phyloP scores from a whole-genome alignment of 306 rosid species.

The Glycine tomentella region DNA sequence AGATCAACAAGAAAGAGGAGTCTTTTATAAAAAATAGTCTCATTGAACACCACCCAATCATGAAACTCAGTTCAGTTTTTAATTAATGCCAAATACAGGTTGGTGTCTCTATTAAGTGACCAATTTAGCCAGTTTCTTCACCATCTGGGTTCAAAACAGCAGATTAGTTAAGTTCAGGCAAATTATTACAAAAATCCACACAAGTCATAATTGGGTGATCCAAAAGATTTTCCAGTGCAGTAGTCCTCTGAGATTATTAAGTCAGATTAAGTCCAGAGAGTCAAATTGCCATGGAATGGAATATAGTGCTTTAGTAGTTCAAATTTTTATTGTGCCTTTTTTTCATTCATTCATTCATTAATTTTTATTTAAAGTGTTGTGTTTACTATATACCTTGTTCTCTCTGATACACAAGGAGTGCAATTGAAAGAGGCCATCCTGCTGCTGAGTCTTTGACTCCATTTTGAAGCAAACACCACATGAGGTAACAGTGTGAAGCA shows the following conservation, averaged over 20 bases:
- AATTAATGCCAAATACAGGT: slow-evolving; percentile 27
- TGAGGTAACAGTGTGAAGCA: slow-evolving; percentile 85
- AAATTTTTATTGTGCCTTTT: neutral
- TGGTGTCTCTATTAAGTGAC: slow-evolving; percentile 40
- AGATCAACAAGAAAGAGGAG: slow-evolving; percentile 37
- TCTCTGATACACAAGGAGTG: slow-evolving; percentile 98
- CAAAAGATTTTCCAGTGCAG: slow-evolving; percentile 8
- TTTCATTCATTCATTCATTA: neutral
- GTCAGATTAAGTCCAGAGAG: slow-evolving; percentile 53
- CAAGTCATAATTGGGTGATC: slow-evolving; percentile 32
- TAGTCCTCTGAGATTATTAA: slow-evolving; percentile 40
- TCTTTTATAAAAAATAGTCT: slow-evolving; percentile 32
- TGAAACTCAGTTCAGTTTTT: slow-evolving; percentile 29
- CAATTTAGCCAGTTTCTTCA: slow-evolving; percentile 38
- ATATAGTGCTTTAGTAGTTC: slow-evolving; percentile 31
- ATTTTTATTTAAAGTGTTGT: slow-evolving; percentile 27
- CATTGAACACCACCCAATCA: slow-evolving; percentile 1
- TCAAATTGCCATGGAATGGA: slow-evolving; percentile 44
- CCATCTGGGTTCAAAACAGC: slow-evolving; percentile 48
- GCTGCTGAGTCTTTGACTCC: slow-evolving; percentile 92
- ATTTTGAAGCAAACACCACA: slow-evolving; percentile 95
- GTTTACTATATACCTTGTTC: slow-evolving; percentile 87
- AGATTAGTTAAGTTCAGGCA: slow-evolving; percentile 45
- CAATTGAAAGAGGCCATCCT: slow-evolving; percentile 84
- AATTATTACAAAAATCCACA: slow-evolving; percentile 46